Evolutionary conservation across 768 basidiomycete species (phyloP).

Genomic region (Gautieria morchelliformis): DNA sequence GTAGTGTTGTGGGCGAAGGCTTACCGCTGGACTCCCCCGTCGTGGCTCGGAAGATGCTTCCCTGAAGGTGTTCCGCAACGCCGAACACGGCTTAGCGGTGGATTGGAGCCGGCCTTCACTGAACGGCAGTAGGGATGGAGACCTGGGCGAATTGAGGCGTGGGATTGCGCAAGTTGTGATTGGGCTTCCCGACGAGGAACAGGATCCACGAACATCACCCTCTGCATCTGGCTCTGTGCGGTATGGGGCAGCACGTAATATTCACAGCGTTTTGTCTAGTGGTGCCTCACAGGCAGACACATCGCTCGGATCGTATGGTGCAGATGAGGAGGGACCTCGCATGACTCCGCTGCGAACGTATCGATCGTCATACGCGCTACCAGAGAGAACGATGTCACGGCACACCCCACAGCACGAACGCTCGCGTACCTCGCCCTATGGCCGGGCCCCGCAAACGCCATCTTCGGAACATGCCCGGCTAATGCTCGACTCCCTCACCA

Average conservation of each 20-base stretch:
- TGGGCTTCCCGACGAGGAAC: background rate
- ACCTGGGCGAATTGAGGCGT: background rate
- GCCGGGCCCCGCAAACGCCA: constrained; percentile 7
- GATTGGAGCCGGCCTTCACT: constrained; percentile 6
- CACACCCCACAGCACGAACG: background rate
- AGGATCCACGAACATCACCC: constrained; percentile 14
- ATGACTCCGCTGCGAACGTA: constrained; percentile 32
- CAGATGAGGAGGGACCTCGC: constrained; percentile 22
- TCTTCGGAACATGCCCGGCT: constrained; percentile 51
- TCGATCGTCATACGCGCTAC: constrained; percentile 30
- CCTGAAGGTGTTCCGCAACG: constrained; percentile 41
- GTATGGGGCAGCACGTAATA: background rate
- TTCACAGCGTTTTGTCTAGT: constrained; percentile 11
- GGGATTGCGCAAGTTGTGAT: background rate
- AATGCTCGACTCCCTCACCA: constrained; percentile 56
- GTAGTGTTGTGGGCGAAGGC: constrained; percentile 58
- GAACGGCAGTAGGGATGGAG: background rate
- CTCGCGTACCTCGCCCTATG: constrained; percentile 1
- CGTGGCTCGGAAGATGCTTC: constrained; percentile 15
- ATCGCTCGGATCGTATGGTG: constrained; percentile 25
- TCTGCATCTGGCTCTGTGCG: constrained; percentile 3
- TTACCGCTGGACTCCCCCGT: constrained; percentile 53
- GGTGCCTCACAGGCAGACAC: constrained; percentile 17
- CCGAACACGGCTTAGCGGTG: constrained; percentile 41
- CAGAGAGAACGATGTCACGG: constrained; percentile 8